Conservation (phyloP, 2,329 filamentous ascomycete genomes). For the Saccharata proteae region DNA sequence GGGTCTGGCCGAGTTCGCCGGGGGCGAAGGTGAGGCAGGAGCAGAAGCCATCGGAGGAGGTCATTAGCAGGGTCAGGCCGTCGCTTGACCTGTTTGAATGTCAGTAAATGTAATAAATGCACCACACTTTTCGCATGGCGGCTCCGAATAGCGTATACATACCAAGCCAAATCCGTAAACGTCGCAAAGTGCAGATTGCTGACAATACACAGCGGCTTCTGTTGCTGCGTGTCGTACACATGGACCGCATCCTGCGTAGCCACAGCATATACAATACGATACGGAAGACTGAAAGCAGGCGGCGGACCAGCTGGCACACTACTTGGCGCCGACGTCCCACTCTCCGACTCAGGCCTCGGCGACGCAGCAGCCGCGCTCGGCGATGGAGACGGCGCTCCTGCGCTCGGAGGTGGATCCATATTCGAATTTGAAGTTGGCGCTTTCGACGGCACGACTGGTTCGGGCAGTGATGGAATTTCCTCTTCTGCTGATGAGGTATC, state of each 20-base stretch:
- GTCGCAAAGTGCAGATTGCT: constrained; percentile 97
- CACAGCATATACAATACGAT: constrained; percentile 92
- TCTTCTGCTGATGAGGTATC: constrained; percentile 86
- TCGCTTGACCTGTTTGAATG: constrained; percentile 54
- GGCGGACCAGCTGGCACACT: constrained; percentile 37
- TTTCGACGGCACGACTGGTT: constrained; percentile 52
- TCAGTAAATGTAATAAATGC: constrained; percentile 10
- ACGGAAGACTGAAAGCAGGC: constrained; percentile 71
- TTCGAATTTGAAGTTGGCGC: constrained; percentile 49
- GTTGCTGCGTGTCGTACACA: constrained; percentile 93
- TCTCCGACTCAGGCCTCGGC: constrained; percentile 40
- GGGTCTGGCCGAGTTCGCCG: constrained; percentile 74
- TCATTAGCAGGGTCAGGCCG: constrained; percentile 72
- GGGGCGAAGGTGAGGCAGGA: constrained; percentile 75
- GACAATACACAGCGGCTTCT: constrained; percentile 83
- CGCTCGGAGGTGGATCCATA: constrained; percentile 71
- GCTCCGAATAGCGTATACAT: no score
- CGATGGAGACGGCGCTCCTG: constrained; percentile 41
- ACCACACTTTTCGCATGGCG: constrained; percentile 1
- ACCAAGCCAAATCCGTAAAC: constrained; percentile 95
- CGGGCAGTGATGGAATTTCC: constrained; percentile 69
- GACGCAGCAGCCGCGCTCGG: constrained; percentile 42
- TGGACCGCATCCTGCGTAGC: constrained; percentile 93
- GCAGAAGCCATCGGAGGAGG: constrained; percentile 97
- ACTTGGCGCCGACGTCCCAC: constrained; percentile 40